Evolutionary conservation across 345 rosid genomes (phyloP), one percentile per base, ranked within the genome.

Genomic region (Punica granatum): DNA sequence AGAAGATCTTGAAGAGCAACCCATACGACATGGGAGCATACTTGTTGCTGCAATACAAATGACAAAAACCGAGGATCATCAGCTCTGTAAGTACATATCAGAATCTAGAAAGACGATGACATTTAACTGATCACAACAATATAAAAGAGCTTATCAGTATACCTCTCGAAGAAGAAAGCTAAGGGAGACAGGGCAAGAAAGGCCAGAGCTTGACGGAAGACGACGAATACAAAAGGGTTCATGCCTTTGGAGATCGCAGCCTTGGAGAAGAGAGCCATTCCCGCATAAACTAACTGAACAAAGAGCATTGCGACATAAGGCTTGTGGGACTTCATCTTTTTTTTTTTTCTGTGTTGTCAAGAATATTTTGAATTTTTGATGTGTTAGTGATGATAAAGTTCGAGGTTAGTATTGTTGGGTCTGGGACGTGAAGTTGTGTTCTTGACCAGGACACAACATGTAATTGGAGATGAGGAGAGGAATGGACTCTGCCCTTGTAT

Each of bases 201-300:
- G 54, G 98, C 97, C 11, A 90, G 80, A 72, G 92, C 94, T 70
- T 89, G 93, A 26, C 97, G 86, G 69, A 86, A 90, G 48, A 86
- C 83, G 10, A 90, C 95, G 21, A 93, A 91, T 44, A 83, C 90
- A 54, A 51, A 84, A 81, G 90, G 86, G 80, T 79, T 90, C 88
- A 87, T 88, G 72, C 98, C 98, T 26, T 75, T 69, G 63, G 88
- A 67, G 35, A 90, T 83, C 5, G 96, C 88, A 4, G 84, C 85
- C 71, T 90, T 92, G 23, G 98, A 85, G 75, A 92, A 78, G 67
- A 92, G 67, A 67, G 92, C 87, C 94, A 90, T 84, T 67, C 92
- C 95, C 73, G 98, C 90, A 68, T 85, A 92, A 1, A 81, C 54
- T 65, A 76, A 77, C 49, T 92, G 92, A 8, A 88, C 73, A 12